Percentiles rank a stretch among this genome's conserved stretches.
Conservation (phyloP, 2,329 filamentous ascomycete species). For the Fusarium subglutinans region DNA sequence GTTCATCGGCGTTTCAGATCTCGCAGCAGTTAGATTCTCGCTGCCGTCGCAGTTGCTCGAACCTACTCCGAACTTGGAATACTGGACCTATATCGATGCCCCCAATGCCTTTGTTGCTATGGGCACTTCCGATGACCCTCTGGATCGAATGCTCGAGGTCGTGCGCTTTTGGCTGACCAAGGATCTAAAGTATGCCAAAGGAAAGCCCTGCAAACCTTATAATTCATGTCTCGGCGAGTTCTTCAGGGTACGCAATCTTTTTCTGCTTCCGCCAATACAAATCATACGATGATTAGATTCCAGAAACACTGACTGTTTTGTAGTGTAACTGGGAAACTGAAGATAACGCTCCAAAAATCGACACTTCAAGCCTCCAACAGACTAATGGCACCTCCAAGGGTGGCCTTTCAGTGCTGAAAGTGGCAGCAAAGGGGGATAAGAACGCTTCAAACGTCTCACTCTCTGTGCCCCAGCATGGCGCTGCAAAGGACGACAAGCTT, state of each 20-base stretch:
- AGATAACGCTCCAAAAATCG: conserved; percentile 75
- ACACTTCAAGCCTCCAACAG: conserved; percentile 54
- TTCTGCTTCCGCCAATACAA: not conserved
- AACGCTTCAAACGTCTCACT: conserved; percentile 60
- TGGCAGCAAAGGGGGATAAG: conserved; percentile 54
- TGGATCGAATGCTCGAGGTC: conserved; percentile 95
- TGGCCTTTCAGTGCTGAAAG: conserved; percentile 60
- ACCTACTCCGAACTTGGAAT: conserved; percentile 96
- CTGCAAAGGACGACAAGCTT: conserved; percentile 56
- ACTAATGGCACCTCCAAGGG: conserved; percentile 50
- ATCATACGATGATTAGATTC: not conserved
- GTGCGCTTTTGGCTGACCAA: conserved; percentile 99
- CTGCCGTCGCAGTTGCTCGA: conserved; percentile 95
- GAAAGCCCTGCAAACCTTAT: conserved; percentile 98
- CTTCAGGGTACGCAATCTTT: conserved; percentile 75
- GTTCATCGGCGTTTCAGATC: conserved; percentile 95
- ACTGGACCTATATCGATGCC: conserved; percentile 98
- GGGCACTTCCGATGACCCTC: conserved; percentile 88
- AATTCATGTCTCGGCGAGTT: conserved; percentile 98
- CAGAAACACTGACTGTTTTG: conserved; percentile 23
- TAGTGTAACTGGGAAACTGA: conserved; percentile 96
- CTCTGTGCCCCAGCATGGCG: conserved; percentile 60
- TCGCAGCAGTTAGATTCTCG: conserved; percentile 94
- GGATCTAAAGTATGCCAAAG: conserved; percentile 98
- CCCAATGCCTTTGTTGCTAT: conserved; percentile 87